These are phyloP conservation scores for Nelumbo lutea DNA, from an alignment of 164 flowering plant species.

Conservation along the genomic window DNA sequence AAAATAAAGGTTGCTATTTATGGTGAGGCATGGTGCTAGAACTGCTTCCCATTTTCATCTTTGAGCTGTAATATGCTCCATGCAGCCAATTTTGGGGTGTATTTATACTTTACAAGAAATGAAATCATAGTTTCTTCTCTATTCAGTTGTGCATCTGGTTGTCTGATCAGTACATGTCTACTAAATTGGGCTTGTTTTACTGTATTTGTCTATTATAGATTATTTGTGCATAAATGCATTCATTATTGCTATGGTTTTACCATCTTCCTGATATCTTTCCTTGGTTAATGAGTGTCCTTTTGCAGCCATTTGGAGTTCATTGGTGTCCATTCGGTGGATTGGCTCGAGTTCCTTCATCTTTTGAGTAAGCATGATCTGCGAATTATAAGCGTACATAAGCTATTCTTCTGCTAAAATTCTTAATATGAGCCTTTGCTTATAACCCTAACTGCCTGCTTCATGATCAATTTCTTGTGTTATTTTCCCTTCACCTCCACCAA, in stretches of 20 bases:
- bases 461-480: neutral
- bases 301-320: conserved; percentile 51
- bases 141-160: no score
- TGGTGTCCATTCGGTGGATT: conserved; percentile 54
- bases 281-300: neutral
- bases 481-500: neutral
- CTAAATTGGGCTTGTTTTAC: no score
- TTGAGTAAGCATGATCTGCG: conserved; percentile 28
- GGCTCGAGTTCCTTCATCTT: conserved; percentile 25
- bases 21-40: no score
- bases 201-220: no score
- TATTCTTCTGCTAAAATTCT: neutral
- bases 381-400: neutral
- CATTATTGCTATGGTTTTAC: neutral
- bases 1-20: no score
- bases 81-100: no score
- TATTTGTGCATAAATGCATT: neutral
- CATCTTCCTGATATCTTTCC: neutral
- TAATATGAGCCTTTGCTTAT: neutral
- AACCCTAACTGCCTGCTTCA: neutral
- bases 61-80: no score
- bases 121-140: no score
- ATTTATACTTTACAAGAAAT: no score
- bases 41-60: no score
- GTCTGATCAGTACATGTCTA: no score